phyloP scores from a whole-genome alignment of 805 yeast genomes.

The Ogataea ramenticola region DNA sequence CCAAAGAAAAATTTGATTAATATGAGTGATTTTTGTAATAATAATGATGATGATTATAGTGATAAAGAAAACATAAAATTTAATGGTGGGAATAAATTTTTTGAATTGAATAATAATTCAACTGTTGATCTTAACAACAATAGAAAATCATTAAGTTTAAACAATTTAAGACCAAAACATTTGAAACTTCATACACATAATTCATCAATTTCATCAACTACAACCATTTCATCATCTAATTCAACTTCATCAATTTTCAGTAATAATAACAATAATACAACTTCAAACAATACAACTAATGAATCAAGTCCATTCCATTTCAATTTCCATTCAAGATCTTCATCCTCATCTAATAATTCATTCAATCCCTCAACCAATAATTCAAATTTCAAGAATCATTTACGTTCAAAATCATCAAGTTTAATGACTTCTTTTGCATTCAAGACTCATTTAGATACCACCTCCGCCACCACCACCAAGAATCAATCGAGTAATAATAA shows the following conservation, averaged over 20 bases:
- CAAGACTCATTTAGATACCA: not conserved
- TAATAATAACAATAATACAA: not conserved
- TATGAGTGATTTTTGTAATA: slow-evolving; percentile 5
- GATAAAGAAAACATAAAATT: slow-evolving; percentile 8
- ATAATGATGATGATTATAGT: not conserved
- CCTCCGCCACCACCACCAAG: not conserved
- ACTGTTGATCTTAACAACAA: not conserved
- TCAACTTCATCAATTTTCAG: not conserved
- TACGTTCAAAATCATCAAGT: not conserved
- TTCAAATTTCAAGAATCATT: not conserved
- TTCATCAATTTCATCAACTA: slow-evolving; percentile 12
- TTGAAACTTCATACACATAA: slow-evolving; percentile 6
- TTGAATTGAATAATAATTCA: not conserved
- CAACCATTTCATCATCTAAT: not conserved
- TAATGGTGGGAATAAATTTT: not conserved
- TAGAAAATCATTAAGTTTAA: not conserved
- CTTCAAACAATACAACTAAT: slow-evolving; percentile 2
- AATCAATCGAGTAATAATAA: not conserved
- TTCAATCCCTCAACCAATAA: not conserved
- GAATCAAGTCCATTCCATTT: not conserved
- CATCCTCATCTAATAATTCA: slow-evolving; percentile 10
- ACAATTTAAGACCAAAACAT: not conserved
- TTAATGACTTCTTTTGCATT: not conserved
- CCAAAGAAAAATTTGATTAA: no score
- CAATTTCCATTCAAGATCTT: slow-evolving; percentile 13